Evolutionary conservation across 75 land plant species (phyloP).

Genomic region (Pinus taeda): DNA sequence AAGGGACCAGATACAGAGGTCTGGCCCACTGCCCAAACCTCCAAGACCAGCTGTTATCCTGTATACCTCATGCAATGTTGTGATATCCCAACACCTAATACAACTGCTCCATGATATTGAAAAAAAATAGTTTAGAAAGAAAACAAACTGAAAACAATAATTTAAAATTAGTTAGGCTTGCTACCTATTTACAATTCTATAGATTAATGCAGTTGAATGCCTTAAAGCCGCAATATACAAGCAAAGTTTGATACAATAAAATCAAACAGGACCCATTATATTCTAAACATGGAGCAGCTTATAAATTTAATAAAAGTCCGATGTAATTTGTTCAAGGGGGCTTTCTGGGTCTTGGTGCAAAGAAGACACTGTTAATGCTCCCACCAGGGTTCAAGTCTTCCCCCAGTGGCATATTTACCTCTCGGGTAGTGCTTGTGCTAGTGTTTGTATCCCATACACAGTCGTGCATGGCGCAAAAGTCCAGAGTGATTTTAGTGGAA

Average conservation of each 20-base stretch:
- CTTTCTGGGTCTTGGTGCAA: no score
- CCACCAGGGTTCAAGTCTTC: no score
- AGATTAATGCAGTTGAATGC: neutral
- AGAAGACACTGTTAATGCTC: no score
- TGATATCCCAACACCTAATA: conserved; percentile 92
- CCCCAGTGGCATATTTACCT: no score
- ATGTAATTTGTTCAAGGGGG: neutral
- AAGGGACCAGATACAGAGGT: conserved; percentile 90
- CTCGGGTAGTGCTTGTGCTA: no score
- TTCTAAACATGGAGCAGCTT: neutral
- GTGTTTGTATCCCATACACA: no score
- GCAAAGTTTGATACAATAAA: neutral
- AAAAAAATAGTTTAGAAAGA: neutral
- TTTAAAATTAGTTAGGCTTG: neutral
- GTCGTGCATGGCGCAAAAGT: no score
- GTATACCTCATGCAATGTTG: conserved; percentile 55
- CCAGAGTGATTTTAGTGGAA: no score
- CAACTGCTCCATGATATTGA: conserved; percentile 38
- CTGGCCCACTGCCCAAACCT: conserved; percentile 55
- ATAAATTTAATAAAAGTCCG: neutral
- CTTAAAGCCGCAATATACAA: neutral
- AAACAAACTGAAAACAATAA: neutral
- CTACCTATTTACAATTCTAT: neutral
- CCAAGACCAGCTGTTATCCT: conserved; percentile 91
- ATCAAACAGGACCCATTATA: neutral